Evolutionary conservation across 2,329 filamentous ascomycete genomes (phyloP).

Genomic region (Alternaria metachromatica): DNA sequence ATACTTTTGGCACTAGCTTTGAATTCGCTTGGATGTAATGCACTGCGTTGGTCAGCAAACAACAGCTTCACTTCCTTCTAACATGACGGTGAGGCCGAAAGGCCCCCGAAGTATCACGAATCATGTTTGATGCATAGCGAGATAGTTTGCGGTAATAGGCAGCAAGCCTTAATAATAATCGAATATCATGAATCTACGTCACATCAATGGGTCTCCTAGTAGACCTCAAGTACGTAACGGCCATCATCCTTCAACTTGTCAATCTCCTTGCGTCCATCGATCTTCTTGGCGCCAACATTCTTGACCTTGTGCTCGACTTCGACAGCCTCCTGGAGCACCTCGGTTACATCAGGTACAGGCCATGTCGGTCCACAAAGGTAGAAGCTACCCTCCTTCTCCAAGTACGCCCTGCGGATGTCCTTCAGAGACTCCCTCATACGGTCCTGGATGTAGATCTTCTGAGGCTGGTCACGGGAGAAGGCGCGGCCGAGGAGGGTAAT

Average conservation of each 20-base stretch:
- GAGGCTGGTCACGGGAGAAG: slow-evolving; percentile 93
- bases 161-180: background rate
- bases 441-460: slow-evolving; percentile 99
- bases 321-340: slow-evolving; percentile 92
- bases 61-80: background rate
- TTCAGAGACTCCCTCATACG: slow-evolving; percentile 88
- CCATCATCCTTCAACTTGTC: slow-evolving; percentile 95
- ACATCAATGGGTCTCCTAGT: slow-evolving; percentile 61
- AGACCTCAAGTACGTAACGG: slow-evolving; percentile 95
- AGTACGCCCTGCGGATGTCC: slow-evolving; percentile 85
- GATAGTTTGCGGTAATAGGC: background rate
- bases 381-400: slow-evolving; percentile 87
- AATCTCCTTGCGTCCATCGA: slow-evolving; percentile 88
- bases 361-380: slow-evolving; percentile 98
- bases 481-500: slow-evolving; percentile 92
- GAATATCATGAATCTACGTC: background rate
- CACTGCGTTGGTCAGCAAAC: background rate
- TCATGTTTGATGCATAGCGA: background rate
- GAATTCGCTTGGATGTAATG: no score
- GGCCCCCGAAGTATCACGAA: background rate
- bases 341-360: slow-evolving; percentile 96
- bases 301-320: slow-evolving; percentile 71
- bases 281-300: slow-evolving; percentile 67
- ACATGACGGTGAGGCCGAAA: background rate
- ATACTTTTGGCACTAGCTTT: background rate